Evolutionary conservation across 2,329 filamentous ascomycete species (phyloP).

Genomic region (Sporothrix luriei): DNA sequence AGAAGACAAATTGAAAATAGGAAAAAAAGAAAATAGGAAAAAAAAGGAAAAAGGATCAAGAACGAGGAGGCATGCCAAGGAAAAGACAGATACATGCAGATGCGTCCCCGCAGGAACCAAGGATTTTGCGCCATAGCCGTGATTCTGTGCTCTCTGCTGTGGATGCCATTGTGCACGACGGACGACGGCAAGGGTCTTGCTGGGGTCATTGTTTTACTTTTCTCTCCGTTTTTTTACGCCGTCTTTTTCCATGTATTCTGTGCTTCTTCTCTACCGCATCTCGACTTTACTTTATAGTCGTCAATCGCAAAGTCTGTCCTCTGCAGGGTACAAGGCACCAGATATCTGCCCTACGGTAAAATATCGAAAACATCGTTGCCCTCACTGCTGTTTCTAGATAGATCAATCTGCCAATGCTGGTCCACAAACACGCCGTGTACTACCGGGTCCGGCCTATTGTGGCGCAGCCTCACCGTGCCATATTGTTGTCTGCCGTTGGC

Average conservation of each 20-base stretch:
- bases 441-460: neutral
- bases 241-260: too few species aligned
- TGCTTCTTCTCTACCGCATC: too few species aligned
- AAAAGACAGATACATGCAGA: constrained; percentile 1
- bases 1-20: too few species aligned
- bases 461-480: constrained; percentile 7
- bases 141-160: constrained; percentile 2
- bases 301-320: neutral
- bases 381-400: neutral
- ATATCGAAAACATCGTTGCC: neutral
- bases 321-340: constrained; percentile 15
- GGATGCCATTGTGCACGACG: neutral
- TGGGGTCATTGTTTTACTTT: neutral
- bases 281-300: neutral
- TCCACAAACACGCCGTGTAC: constrained; percentile 20
- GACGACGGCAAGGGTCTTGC: neutral
- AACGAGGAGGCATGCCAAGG: too few species aligned
- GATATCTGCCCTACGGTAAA: neutral
- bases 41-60: neutral
- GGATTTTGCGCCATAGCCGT: constrained; percentile 26
- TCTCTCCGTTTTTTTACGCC: too few species aligned
- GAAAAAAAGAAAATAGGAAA: neutral
- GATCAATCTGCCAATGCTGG: too few species aligned
- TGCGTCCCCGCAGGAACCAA: constrained; percentile 24
- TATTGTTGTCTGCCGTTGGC: constrained; percentile 3